These are phyloP conservation scores for Botrytis porri DNA, from an alignment of 2,329 filamentous ascomycete genomes.

Conservation along the genomic window DNA sequence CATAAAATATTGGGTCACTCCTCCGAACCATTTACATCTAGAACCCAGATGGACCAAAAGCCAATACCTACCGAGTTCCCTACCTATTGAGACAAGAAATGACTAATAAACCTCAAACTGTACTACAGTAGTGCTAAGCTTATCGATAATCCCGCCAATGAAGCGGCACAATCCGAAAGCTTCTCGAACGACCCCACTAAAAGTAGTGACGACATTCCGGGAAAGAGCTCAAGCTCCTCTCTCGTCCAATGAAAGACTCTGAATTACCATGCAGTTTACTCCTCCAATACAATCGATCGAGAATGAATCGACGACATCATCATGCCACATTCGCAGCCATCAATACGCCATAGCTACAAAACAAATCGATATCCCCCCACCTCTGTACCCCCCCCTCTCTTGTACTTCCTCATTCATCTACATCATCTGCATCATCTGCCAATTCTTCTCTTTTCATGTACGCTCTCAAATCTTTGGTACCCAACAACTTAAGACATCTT, in stretches of 20 bases:
- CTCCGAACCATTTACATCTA: background rate
- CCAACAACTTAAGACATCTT: conserved; percentile 14
- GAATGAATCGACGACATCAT: conserved; percentile 8
- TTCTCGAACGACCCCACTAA: background rate
- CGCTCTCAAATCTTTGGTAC: conserved; percentile 1
- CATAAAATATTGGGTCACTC: background rate
- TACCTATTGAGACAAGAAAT: background rate
- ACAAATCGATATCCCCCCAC: background rate
- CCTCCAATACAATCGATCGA: background rate
- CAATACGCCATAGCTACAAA: background rate
- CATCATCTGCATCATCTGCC: background rate
- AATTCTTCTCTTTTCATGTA: conserved; percentile 15
- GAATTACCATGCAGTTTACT: conserved; percentile 7
- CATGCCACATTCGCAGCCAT: conserved; percentile 2
- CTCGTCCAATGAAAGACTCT: conserved; percentile 1
- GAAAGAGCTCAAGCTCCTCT: background rate
- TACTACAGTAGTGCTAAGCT: background rate
- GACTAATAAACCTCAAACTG: background rate
- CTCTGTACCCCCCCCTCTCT: background rate
- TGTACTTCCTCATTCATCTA: background rate
- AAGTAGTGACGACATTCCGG: background rate
- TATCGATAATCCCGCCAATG: background rate
- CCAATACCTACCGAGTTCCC: background rate
- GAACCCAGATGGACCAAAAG: background rate
- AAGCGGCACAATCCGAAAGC: background rate